Evolutionary conservation across 305 asterid species (phyloP), one percentile per base, ranked within the genome.

Genomic region (Plantago coronopus): DNA sequence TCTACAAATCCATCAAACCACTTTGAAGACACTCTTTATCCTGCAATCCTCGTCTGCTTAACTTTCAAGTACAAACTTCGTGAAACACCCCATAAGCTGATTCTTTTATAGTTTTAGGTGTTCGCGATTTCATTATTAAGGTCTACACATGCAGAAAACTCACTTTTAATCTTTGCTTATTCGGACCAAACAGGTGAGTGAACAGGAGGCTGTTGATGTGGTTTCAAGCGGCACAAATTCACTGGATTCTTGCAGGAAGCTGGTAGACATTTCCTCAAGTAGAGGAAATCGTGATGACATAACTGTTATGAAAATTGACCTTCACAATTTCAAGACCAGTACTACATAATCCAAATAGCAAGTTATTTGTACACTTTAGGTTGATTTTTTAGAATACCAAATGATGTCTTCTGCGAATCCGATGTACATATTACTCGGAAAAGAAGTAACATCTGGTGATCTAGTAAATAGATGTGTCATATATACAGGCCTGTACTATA

Each of bases 161-260:
- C 5, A 20, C 56, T 42, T 59, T 19, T 37, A 11, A 16, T 16
- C 4, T 55, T 48, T n/a, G 13, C 43, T 17, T 53, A 2, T 11
- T 43, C 44, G 29, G 29, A 19, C 43, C 11, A 20, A 48, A 48
- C 59, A 79, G 82, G 82, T 80, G 5, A 72, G 71, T 18, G 73
- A 74, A 6, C 82, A 80, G 19, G 85, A 76, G 48, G 85, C 83
- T 6, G 77, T 80, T 7, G 83, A 77, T 56, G 67, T 80, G 34
- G 73, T 77, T 43, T 64, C 73, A 18, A 42, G 45, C 16, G 54
- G 59, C 20, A 67, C 20, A n/a, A 69, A 70, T 64, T 49, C 57
- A 31, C 9, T 72, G 57, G 76, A 69, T 56, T 61, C 73, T 17
- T 80, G 79, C 57, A 74, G 62, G 70, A 76, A 74, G 68, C 83